These are phyloP conservation scores for Penicillium daleae DNA, from an alignment of 495 filamentous ascomycete species.

Conservation along the genomic window DNA sequence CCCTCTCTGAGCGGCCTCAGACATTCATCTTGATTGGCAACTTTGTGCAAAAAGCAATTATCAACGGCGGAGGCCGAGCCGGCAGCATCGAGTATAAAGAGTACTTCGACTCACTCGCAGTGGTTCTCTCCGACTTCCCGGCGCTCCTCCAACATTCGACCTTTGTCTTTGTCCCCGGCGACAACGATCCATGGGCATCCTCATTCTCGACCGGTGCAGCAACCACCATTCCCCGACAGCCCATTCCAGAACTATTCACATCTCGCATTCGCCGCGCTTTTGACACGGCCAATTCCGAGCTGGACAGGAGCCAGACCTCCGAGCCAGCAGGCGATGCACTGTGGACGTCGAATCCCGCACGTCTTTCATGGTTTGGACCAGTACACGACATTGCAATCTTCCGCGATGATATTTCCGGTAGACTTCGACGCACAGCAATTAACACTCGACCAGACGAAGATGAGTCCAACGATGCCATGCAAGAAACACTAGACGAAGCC, in stretches of 20 bases:
- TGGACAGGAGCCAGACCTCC: conserved; percentile 43
- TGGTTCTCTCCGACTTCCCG: conserved; percentile 84
- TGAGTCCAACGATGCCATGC: conserved; percentile 23
- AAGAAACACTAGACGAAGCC: conserved; percentile 23
- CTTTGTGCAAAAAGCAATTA: conserved; percentile 74
- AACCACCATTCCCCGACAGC: conserved; percentile 69
- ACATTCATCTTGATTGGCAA: conserved; percentile 82
- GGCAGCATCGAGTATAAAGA: conserved; percentile 94
- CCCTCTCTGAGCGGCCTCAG: conserved; percentile 64
- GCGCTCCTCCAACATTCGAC: conserved; percentile 75
- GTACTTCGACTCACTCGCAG: conserved; percentile 83
- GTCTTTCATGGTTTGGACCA: conserved; percentile 81
- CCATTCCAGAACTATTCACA: conserved; percentile 85
- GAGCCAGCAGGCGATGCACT: conserved; percentile 69
- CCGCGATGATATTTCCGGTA: conserved; percentile 79
- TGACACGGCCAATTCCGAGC: conserved; percentile 70
- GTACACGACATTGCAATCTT: conserved; percentile 83
- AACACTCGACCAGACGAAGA: conserved; percentile 42
- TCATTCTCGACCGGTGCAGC: conserved; percentile 84
- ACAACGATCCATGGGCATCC: conserved; percentile 93
- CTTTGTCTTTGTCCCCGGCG: conserved; percentile 91
- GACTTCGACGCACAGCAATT: conserved; percentile 76
- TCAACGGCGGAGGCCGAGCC: conserved; percentile 64
- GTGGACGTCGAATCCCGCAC: conserved; percentile 85
- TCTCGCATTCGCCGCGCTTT: conserved; percentile 80